Percentiles rank a stretch among this genome's conserved stretches.
Conservation (phyloP, 2,329 filamentous ascomycete genomes). For the Trichophyton equinum region DNA sequence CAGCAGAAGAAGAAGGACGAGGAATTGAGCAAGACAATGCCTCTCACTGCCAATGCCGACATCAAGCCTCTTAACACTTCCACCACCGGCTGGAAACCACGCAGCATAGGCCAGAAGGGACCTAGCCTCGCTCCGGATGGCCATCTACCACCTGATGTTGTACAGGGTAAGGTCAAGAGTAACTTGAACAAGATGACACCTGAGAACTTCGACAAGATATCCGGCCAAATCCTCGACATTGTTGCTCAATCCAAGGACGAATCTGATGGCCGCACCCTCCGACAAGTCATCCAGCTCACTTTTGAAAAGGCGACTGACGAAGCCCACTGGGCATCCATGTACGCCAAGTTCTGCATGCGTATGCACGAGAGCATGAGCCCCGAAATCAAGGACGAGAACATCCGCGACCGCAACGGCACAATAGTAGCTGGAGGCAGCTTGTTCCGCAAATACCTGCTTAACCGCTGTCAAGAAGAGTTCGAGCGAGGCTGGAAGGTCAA, state of each 20-base stretch:
- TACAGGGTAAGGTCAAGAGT: slow-evolving; percentile 97
- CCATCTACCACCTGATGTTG: slow-evolving; percentile 76
- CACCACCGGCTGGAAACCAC: slow-evolving; percentile 78
- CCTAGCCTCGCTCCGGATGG: slow-evolving; percentile 31
- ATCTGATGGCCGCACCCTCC: slow-evolving; percentile 79
- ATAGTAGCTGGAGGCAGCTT: slow-evolving; percentile 84
- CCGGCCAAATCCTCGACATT: slow-evolving; percentile 84
- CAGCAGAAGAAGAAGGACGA: slow-evolving; percentile 47
- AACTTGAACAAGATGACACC: slow-evolving; percentile 99
- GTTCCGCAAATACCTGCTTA: slow-evolving; percentile 97
- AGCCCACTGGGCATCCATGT: slow-evolving; percentile 97
- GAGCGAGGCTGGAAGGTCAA: slow-evolving; percentile 94
- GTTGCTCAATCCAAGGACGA: slow-evolving; percentile 93
- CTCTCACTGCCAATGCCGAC: slow-evolving; percentile 70
- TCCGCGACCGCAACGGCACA: slow-evolving; percentile 78
- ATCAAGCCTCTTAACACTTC: slow-evolving; percentile 66
- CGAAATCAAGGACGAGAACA: slow-evolving; percentile 89
- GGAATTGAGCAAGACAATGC: slow-evolving; percentile 72
- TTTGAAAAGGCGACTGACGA: slow-evolving; percentile 99
- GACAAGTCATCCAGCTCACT: slow-evolving; percentile 96
- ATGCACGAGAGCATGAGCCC: slow-evolving; percentile 94
- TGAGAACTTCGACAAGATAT: slow-evolving; percentile 94
- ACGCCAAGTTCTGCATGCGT: slow-evolving; percentile 93
- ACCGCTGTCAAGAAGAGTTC: slow-evolving; percentile 97
- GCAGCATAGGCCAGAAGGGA: slow-evolving; percentile 44